Evolutionary conservation across 345 rosid genomes (phyloP).

Genomic region (Citrus mangshanensis): DNA sequence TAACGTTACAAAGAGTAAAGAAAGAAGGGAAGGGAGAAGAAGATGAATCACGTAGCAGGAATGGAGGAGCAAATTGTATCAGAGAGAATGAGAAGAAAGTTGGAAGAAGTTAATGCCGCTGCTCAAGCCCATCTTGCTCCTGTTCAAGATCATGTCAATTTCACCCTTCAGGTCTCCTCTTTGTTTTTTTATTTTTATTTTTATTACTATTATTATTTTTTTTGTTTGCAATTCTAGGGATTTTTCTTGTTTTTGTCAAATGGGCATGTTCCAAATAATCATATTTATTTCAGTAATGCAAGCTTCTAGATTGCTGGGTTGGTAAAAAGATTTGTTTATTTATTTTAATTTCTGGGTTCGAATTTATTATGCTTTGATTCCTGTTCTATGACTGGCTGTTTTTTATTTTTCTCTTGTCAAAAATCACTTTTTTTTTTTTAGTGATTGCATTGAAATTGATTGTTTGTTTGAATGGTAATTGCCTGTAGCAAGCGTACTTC

Average conservation of each 20-base stretch:
- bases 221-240: background rate
- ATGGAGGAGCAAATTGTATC: slow-evolving; percentile 57
- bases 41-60: slow-evolving; percentile 66
- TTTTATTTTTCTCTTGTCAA: background rate
- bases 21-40: background rate
- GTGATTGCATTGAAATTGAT: background rate
- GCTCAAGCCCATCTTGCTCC: slow-evolving; percentile 74
- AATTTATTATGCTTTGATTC: background rate
- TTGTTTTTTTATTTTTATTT: background rate
- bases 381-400: background rate
- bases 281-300: background rate
- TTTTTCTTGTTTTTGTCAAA: background rate
- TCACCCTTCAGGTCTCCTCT: slow-evolving; percentile 73
- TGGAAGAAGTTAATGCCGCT: slow-evolving; percentile 61
- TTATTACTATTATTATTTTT: background rate
- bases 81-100: slow-evolving; percentile 63
- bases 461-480: background rate
- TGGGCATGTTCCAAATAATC: background rate
- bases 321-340: background rate
- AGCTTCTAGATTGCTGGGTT: background rate
- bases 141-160: slow-evolving; percentile 82
- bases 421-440: no score
- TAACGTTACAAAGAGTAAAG: background rate
- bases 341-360: background rate
- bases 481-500: slow-evolving; percentile 91